Percentiles rank a stretch among this genome's conserved stretches.
phyloP scores from a whole-genome alignment of 1,284 basidiomycete genomes.

The Cryptococcus wingfieldii region DNA sequence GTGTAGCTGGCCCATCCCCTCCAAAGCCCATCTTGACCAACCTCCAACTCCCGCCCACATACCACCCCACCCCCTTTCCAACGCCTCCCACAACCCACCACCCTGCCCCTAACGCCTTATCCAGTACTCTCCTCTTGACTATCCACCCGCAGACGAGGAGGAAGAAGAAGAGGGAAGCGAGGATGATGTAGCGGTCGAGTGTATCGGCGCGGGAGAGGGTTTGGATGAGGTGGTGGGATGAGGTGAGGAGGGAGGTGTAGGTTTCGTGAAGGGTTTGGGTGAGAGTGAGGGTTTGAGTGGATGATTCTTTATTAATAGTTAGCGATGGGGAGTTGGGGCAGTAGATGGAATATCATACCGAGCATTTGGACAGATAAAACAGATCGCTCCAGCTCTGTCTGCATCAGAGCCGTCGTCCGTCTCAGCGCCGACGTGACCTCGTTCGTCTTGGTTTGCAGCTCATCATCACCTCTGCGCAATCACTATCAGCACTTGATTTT shows the following conservation, averaged over 20 bases:
- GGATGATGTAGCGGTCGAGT: slow-evolving; percentile 80
- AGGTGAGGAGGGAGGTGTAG: slow-evolving; percentile 66
- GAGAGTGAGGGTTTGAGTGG: slow-evolving; percentile 67
- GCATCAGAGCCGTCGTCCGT: slow-evolving; percentile 78
- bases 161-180: slow-evolving; percentile 74
- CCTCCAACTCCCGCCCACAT: slow-evolving; percentile 18
- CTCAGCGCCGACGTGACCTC: slow-evolving; percentile 81
- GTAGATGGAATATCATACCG: slow-evolving; percentile 53
- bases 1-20: slow-evolving; percentile 4
- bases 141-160: slow-evolving; percentile 77
- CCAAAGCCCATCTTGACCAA: slow-evolving; percentile 32
- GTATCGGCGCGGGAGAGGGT: slow-evolving; percentile 82
- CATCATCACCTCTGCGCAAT: slow-evolving; percentile 62
- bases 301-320: slow-evolving; percentile 58
- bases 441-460: slow-evolving; percentile 77
- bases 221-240: slow-evolving; percentile 76
- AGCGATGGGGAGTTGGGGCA: not conserved
- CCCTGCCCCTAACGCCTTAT: slow-evolving; percentile 49
- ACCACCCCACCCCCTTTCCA: slow-evolving; percentile 44
- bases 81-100: slow-evolving; percentile 36
- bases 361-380: slow-evolving; percentile 80
- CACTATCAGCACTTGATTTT: no score
- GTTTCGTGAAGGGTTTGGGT: slow-evolving; percentile 74
- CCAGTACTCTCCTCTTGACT: slow-evolving; percentile 76
- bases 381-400: slow-evolving; percentile 81